Evolutionary conservation across 805 yeast species (phyloP), one percentile per base, ranked within the genome.

Genomic region (Starmerella gropengiesseri): DNA sequence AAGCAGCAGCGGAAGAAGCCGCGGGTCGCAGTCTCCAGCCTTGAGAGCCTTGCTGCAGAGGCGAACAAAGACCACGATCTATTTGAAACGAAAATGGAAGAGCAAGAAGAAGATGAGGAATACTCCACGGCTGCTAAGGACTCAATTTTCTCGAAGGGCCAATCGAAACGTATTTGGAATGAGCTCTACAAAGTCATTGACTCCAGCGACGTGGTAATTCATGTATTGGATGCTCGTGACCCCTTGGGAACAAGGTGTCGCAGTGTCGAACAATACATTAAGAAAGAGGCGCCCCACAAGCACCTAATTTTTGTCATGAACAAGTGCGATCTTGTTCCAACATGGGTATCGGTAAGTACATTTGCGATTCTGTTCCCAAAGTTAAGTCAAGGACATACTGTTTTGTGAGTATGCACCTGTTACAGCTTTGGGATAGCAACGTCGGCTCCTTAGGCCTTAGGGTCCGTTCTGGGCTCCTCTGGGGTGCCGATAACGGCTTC

Each of bases 101-200:
- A 61, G 40, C 49, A 47, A 29, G 53, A 49, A 22, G 54, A 50
- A 23, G 76, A 78, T 38, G 94, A 85, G 52, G 95, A 84, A 43
- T 83, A 81, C 74, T 73, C 93, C 4, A 79, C 78, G 55, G 91
- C 84, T 55, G 95, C 96, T 30, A 86, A 84, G 60, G 98, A 91
- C 63, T 87, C 91, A 47, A 87, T 89, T 63, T 89, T 89, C 71
- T 78, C 81, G 60, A 89, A 89, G 62, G 98, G 98, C 56, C 98
- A 89, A 67, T 86, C 96, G 37, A 89, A 89, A 66, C 81, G 98
- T 68, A 89, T 89, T 54, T 89, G 98, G 98, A 91, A 91, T 63
- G 98, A 89, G 62, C 70, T 89, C 47, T 89, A 91, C 65, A 89
- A 89, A 61, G 98, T 89, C 38, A 86, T 89, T 54, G 98, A 89